Base-by-base conservation (phyloP, 768 basidiomycete genomes). In the Kwoniella sp. region DNA sequence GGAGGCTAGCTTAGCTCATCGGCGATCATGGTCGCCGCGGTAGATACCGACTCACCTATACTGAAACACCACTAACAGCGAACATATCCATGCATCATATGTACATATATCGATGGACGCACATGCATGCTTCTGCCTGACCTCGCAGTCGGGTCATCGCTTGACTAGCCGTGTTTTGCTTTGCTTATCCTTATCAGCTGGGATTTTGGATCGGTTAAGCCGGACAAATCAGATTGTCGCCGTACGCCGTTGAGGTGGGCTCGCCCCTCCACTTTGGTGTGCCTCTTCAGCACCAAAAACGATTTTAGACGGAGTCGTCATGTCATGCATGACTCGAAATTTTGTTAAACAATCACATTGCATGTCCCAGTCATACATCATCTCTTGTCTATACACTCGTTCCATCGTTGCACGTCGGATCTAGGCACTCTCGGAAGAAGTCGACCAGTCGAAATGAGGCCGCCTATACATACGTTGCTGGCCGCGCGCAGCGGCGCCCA, bases 41-140 rank as follows among this genome's bases (percentile, higher is more conserved):
- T 45, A 45, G 41, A 45, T 45, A 45, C 34, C 34, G 13, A 34
- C 5, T 34, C 34, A 34, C 34, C 34, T 5, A n/a, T n/a, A n/a
- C n/a, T 56, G 25, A 26, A 54, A 5, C n/a, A 56, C 28, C 55
- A 54, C 29, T 17, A 17, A 26, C 25, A 48, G 34, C n/a, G n/a
- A n/a, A n/a, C 41, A 45, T 3, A 45, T 45, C 52, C 58, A 60
- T 60, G 58, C 58, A 60, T 60, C 20, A 58, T 37, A 34, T 60
- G 58, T 60, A 60, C 52, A 60, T 58, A 58, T 53, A 61, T n/a
- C n/a, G n/a, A n/a, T n/a, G n/a, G n/a, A n/a, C n/a, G n/a, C n/a
- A n/a, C n/a, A n/a, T n/a, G n/a, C n/a, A n/a, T n/a, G n/a, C n/a
- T n/a, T n/a, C n/a, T n/a, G n/a, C n/a, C n/a, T n/a, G n/a, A n/a